These are phyloP conservation scores for Linnemannia schmuckeri DNA, from an alignment of 192 early-diverging fungal genomes.

Conservation along the genomic window DNA sequence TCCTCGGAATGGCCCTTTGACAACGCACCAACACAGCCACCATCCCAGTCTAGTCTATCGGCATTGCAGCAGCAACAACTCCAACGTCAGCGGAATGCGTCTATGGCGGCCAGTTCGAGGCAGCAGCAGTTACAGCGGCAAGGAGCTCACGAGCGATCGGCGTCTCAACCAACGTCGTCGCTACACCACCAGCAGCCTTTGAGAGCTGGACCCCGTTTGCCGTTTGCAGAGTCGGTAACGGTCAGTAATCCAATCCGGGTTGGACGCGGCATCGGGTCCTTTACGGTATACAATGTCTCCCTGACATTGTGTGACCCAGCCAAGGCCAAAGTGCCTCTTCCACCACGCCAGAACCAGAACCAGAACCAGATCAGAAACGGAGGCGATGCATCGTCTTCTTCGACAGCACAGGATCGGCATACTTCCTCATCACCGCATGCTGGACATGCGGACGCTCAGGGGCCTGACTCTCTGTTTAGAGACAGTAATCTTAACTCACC, in stretches of 20 bases:
- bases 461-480: neutral
- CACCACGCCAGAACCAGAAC: neutral
- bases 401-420: neutral
- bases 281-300: slow-evolving; percentile 35
- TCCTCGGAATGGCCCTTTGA: slow-evolving; percentile 48
- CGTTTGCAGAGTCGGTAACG: slow-evolving; percentile 48
- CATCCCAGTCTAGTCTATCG: neutral
- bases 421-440: slow-evolving; percentile 4
- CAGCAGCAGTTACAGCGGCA: slow-evolving; percentile 5
- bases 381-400: neutral
- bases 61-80: neutral
- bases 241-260: slow-evolving; percentile 42
- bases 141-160: neutral
- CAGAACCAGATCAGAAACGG: neutral
- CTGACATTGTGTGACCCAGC: slow-evolving; percentile 38
- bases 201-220: slow-evolving; percentile 31
- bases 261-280: slow-evolving; percentile 43
- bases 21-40: slow-evolving; percentile 1
- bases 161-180: neutral
- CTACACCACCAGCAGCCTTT: neutral
- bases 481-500: neutral
- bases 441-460: slow-evolving; percentile 12
- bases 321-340: neutral
- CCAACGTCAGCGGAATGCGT: neutral
- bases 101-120: neutral